Conservation (phyloP, 495 filamentous ascomycete species). For the Penicillium dipodomyicola region DNA sequence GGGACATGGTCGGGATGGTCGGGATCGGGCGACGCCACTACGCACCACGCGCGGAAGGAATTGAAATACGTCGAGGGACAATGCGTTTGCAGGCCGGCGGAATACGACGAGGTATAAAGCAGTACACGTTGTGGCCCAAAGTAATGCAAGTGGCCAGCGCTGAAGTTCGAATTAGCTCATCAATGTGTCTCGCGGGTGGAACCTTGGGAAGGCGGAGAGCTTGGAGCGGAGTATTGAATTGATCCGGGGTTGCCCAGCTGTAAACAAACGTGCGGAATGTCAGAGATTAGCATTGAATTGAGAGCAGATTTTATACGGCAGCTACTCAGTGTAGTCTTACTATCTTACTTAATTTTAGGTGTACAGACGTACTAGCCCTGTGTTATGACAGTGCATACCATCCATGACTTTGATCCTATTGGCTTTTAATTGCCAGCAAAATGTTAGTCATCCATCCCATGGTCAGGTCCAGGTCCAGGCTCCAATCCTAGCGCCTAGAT, state of each 20-base stretch:
- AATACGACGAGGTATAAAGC: not conserved
- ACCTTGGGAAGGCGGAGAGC: constrained; percentile 29
- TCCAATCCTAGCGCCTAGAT: not conserved
- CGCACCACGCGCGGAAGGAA: constrained; percentile 18
- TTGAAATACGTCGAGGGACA: constrained; percentile 2
- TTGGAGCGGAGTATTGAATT: constrained; percentile 31
- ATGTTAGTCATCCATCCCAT: not conserved
- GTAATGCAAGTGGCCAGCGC: constrained; percentile 16
- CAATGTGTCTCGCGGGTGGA: constrained; percentile 24
- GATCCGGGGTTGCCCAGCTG: constrained; percentile 13
- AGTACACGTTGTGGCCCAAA: not conserved
- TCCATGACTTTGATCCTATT: not conserved
- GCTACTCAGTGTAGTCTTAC: not conserved
- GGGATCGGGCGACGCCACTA: constrained; percentile 18
- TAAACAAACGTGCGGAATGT: not conserved
- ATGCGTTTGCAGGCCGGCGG: not conserved
- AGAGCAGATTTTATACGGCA: not conserved
- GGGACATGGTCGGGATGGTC: constrained; percentile 38
- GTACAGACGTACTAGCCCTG: not conserved
- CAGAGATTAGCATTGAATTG: not conserved
- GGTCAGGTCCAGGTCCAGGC: not conserved
- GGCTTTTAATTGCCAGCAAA: not conserved
- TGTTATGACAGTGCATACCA: not conserved
- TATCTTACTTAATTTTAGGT: not conserved
- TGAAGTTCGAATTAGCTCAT: constrained; percentile 30